Evolutionary conservation across 345 rosid genomes (phyloP), one percentile per base, ranked within the genome.

Genomic region (Linum usitatissimum): DNA sequence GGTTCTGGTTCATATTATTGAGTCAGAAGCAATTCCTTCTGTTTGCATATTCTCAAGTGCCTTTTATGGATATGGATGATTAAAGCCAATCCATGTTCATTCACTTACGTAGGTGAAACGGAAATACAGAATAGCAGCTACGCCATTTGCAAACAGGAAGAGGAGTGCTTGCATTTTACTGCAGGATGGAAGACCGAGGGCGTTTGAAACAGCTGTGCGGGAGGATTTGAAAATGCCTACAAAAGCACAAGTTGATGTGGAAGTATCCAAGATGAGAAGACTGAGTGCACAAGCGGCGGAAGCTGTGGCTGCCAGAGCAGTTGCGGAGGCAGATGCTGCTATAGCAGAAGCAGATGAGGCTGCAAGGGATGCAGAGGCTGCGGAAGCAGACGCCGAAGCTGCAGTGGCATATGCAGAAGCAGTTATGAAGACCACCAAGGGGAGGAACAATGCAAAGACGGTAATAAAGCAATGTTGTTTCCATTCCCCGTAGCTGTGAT

Each of bases 331-430:
- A 58, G 99, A 90, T 77, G 87, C 83, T 67, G 95, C 95, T 30
- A 83, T 87, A 59, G 90, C 88, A 3, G 96, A 75, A 67, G 99
- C 99, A 61, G 97, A 93, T 69, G 92, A 82, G 80, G 99, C 99
- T 71, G 90, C 87, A 12, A 90, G 82, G 67, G 99, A 90, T 69
- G 97, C 99, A 6, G 96, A 93, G 69, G 84, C 75, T 60, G 96
- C 97, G 10, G 99, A 94, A 74, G 97, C 96, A 17, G 86, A 87
- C 66, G 99, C 96, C 18, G 97, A 86, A 71, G 95, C 81, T 48
- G 99, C 97, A 59, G 83, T 83, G 72, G 97, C 95, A 76, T 86
- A 83, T 69, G 92, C 87, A 28, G 96, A 87, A 61, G 97, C 90
- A 65, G 90, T 96, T 28, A 42, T 71, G 77, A 90, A 87, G 81